Percentiles rank a stretch among this genome's conserved stretches.
Evolutionary conservation across 2,329 filamentous ascomycete species (phyloP).

Genomic region (Tolypocladium inflatum): DNA sequence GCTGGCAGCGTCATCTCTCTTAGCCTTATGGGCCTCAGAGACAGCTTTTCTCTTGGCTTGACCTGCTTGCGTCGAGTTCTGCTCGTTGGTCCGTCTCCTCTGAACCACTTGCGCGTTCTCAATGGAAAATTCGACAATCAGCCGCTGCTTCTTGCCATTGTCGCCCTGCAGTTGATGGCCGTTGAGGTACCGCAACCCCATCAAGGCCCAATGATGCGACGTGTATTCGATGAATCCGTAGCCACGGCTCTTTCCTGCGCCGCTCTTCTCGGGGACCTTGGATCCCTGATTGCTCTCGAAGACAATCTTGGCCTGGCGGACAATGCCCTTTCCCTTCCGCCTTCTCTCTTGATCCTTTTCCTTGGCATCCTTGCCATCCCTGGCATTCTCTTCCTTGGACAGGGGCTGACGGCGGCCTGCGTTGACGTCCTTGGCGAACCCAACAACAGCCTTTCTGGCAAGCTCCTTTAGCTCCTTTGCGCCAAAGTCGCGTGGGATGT

Average conservation of each 20-base stretch:
- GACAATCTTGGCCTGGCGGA: constrained; percentile 88
- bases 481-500: constrained; percentile 73
- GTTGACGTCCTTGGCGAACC: constrained; percentile 86
- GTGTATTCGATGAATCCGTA: constrained; percentile 98
- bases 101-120: constrained; percentile 96
- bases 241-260: constrained; percentile 75
- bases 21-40: constrained; percentile 16
- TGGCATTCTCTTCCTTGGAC: constrained; percentile 78
- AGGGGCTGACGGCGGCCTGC: constrained; percentile 64
- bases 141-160: constrained; percentile 71
- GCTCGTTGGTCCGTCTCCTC: constrained; percentile 43
- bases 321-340: constrained; percentile 73
- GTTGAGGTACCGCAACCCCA: constrained; percentile 91
- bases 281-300: constrained; percentile 81
- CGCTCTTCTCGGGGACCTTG: constrained; percentile 69
- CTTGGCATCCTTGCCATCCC: constrained; percentile 71
- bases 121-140: constrained; percentile 96
- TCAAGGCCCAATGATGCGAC: constrained; percentile 86
- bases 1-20: constrained; percentile 18
- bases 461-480: constrained; percentile 87
- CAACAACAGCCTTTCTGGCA: constrained; percentile 84
- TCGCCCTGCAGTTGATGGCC: constrained; percentile 54
- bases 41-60: constrained; percentile 8
- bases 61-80: constrained; percentile 19
- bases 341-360: constrained; percentile 74